These are phyloP conservation scores for Thyridium curvatum DNA, from an alignment of 2,329 filamentous ascomycete species.

Conservation along the genomic window DNA sequence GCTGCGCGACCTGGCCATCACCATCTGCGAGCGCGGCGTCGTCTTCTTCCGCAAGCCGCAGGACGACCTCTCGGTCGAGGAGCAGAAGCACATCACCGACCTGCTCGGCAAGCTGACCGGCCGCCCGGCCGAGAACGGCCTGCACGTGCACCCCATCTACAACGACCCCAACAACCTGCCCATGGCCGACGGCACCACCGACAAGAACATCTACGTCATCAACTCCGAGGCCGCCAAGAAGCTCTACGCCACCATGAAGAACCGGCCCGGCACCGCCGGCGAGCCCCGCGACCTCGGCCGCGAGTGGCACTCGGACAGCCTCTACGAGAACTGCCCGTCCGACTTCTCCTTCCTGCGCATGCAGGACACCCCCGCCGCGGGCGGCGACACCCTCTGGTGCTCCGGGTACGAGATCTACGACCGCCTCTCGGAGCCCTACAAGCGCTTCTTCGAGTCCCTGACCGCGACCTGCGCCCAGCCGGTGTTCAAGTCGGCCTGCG, in stretches of 20 bases:
- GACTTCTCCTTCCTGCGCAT: constrained; percentile 24
- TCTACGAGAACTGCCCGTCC: constrained; percentile 22
- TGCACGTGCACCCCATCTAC: constrained; percentile 24
- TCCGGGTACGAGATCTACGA: constrained; percentile 41
- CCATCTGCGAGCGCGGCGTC: constrained; percentile 24
- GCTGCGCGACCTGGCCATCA: constrained; percentile 24
- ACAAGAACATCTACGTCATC: constrained; percentile 29
- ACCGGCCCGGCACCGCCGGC: constrained; percentile 6
- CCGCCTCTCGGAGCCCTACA: constrained; percentile 38
- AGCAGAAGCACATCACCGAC: constrained; percentile 24
- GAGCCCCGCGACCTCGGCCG: constrained; percentile 23
- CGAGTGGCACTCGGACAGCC: constrained; percentile 27
- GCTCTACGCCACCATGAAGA: constrained; percentile 28
- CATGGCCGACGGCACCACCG: constrained; percentile 27
- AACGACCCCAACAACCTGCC: constrained; percentile 27
- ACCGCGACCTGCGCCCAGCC: constrained; percentile 35
- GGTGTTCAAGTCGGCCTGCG: constrained; percentile 26
- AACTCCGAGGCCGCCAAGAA: constrained; percentile 26
- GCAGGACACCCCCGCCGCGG: constrained; percentile 18
- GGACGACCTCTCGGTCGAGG: constrained; percentile 21
- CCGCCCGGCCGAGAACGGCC: constrained; percentile 19
- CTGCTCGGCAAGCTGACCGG: constrained; percentile 22
- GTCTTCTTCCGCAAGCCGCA: constrained; percentile 22
- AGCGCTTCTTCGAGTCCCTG: constrained; percentile 37
- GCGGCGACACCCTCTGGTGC: constrained; percentile 33